Conservation (phyloP, 23 red algal genomes). For the Gracilaria domingensis region DNA sequence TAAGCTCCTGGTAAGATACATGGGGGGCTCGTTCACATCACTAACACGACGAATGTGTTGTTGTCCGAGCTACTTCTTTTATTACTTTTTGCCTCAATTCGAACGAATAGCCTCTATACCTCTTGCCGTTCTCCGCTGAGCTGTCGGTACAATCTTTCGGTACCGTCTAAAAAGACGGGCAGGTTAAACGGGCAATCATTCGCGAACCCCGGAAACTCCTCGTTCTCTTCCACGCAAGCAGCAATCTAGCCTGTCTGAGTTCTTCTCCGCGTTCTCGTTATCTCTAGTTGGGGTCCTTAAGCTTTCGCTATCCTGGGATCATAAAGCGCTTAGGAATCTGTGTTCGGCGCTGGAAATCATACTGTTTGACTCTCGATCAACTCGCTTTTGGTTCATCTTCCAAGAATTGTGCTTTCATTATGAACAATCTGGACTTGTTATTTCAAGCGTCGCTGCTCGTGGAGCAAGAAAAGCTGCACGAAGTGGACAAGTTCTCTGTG, state of each 20-base stretch:
- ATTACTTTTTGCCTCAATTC: not conserved
- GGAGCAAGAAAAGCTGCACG: constrained; percentile 3
- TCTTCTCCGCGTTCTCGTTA: not conserved
- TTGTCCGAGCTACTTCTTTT: not conserved
- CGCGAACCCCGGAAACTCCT: not conserved
- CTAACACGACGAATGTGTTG: not conserved
- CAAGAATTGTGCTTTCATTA: not conserved
- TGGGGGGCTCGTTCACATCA: not conserved
- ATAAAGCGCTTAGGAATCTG: not conserved
- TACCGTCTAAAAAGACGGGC: not conserved
- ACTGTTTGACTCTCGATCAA: not conserved
- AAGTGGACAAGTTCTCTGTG: constrained; percentile 3
- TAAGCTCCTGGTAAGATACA: not conserved
- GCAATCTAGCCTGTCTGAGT: not conserved
- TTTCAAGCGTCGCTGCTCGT: constrained; percentile 9
- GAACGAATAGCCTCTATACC: constrained; percentile 3
- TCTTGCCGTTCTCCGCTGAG: not conserved
- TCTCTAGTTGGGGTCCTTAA: not conserved
- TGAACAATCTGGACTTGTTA: constrained; percentile 16
- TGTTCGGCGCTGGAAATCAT: not conserved
- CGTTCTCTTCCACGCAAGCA: no score
- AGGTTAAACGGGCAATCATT: not conserved
- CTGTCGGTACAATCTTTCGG: not conserved
- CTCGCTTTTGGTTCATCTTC: not conserved
- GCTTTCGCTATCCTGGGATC: not conserved